phyloP scores from a whole-genome alignment of 2,329 filamentous ascomycete genomes.

The Shiraia sp. region DNA sequence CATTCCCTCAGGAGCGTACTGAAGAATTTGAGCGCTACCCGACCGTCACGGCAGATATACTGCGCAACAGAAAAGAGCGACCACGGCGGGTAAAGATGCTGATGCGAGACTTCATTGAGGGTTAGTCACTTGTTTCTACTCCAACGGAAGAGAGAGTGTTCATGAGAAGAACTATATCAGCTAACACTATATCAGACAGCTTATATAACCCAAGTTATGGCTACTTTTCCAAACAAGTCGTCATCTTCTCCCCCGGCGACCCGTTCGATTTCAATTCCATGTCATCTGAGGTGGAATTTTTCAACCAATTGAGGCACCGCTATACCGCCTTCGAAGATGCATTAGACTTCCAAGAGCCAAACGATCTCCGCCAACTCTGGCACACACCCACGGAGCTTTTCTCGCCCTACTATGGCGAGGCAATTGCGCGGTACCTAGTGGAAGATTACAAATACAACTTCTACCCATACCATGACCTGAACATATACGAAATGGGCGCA shows the following conservation, averaged over 20 bases:
- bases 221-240: conserved; percentile 94
- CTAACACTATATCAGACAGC: conserved; percentile 64
- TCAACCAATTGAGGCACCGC: conserved; percentile 72
- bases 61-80: conserved; percentile 73
- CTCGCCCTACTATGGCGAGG: conserved; percentile 93
- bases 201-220: conserved; percentile 93
- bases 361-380: conserved; percentile 89
- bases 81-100: conserved; percentile 94
- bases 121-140: conserved; percentile 48
- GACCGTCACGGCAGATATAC: conserved; percentile 78
- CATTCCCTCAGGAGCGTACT: conserved; percentile 74
- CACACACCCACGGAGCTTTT: conserved; percentile 98
- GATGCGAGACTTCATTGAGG: conserved; percentile 95
- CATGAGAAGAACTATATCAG: not conserved
- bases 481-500: conserved; percentile 98
- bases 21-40: conserved; percentile 84
- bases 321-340: conserved; percentile 90
- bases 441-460: conserved; percentile 93
- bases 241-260: conserved; percentile 91
- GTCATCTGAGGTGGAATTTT: conserved; percentile 83
- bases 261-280: conserved; percentile 86
- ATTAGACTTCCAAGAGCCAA: conserved; percentile 72
- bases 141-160: too few relatives aligned
- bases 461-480: conserved; percentile 94
- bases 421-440: conserved; percentile 92